A percentile compares a stretch with the other conserved stretches of the same genome.
These are phyloP conservation scores for Umbelopsis sp. DNA, from an alignment of 192 early-diverging fungal species.

Conservation along the genomic window DNA sequence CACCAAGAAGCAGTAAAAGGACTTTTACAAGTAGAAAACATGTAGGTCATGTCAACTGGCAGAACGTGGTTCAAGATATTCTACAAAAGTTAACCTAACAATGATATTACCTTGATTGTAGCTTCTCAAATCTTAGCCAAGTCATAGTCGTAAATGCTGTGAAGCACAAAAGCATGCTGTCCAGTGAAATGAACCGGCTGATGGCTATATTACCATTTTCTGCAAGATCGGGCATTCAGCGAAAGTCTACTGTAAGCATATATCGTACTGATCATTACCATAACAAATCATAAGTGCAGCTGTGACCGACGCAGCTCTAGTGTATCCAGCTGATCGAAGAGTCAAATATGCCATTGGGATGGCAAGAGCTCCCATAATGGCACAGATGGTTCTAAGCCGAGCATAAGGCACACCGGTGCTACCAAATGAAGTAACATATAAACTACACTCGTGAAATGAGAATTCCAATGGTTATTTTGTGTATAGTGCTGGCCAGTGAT, in stretches of 20 bases:
- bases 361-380: slow-evolving; percentile 72
- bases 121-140: slow-evolving; percentile 84
- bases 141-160: slow-evolving; percentile 73
- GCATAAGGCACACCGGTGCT: slow-evolving; percentile 85
- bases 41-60: no score
- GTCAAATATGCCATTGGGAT: slow-evolving; percentile 79
- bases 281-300: neutral
- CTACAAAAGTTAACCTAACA: neutral
- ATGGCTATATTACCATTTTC: slow-evolving; percentile 89
- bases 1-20: slow-evolving; percentile 81
- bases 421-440: slow-evolving; percentile 73
- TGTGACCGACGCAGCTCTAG: slow-evolving; percentile 31
- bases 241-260: no score
- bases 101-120: neutral
- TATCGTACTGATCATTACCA: neutral
- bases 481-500: neutral
- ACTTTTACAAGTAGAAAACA: no score
- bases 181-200: slow-evolving; percentile 87
- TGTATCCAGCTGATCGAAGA: slow-evolving; percentile 76
- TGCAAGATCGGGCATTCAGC: neutral
- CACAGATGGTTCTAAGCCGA: slow-evolving; percentile 74
- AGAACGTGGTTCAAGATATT: no score
- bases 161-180: slow-evolving; percentile 87
- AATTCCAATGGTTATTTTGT: neutral
- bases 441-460: slow-evolving; percentile 29